Evolutionary conservation across 768 basidiomycete species (phyloP).

Genomic region (Lepiota brunneoincarnata): DNA sequence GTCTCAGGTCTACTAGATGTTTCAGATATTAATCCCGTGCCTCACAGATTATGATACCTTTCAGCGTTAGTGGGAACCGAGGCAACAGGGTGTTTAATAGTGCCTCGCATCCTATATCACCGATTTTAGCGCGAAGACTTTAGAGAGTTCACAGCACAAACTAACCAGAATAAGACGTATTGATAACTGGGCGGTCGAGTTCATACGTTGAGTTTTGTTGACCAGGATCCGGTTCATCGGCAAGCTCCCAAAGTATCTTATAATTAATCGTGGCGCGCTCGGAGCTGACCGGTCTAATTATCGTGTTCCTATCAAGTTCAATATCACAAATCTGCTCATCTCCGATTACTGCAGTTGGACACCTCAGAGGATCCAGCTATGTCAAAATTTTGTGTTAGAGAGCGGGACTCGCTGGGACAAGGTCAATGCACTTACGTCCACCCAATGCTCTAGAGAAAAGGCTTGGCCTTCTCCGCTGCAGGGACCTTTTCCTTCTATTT

Average conservation of each 20-base stretch:
- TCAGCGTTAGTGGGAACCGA: slow-evolving; percentile 41
- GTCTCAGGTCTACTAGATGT: slow-evolving; percentile 19
- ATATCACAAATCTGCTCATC: slow-evolving; percentile 54
- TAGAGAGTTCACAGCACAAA: background rate
- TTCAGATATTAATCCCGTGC: background rate
- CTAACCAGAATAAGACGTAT: background rate
- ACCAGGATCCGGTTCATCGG: background rate
- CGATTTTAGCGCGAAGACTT: background rate
- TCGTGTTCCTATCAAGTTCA: slow-evolving; percentile 46
- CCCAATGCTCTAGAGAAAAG: slow-evolving; percentile 50
- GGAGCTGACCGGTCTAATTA: slow-evolving; percentile 30
- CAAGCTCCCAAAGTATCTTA: slow-evolving; percentile 37
- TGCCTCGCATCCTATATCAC: slow-evolving; percentile 22
- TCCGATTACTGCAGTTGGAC: slow-evolving; percentile 30
- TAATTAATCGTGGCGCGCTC: slow-evolving; percentile 30
- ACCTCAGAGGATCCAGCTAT: slow-evolving; percentile 42
- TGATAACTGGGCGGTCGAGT: background rate
- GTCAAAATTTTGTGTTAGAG: background rate
- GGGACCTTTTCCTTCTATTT: slow-evolving; percentile 15
- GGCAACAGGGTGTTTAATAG: slow-evolving; percentile 30
- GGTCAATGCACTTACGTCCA: slow-evolving; percentile 36
- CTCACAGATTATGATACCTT: slow-evolving; percentile 24
- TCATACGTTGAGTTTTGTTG: background rate
- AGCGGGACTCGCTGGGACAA: background rate
- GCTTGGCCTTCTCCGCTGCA: slow-evolving; percentile 27